phyloP scores from a whole-genome alignment of 129 eudicot species.

The Silybum marianum region DNA sequence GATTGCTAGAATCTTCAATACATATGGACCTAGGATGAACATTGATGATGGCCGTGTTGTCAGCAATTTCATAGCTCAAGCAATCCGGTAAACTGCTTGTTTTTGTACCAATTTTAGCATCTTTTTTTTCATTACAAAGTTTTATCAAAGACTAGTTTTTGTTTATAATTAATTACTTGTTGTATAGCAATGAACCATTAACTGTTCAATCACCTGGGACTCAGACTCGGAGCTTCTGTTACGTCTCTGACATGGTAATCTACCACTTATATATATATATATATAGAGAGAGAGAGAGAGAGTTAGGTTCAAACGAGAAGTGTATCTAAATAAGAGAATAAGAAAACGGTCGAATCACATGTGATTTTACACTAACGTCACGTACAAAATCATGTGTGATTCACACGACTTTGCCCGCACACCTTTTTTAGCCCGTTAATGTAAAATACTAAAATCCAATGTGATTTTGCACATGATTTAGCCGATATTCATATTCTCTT shows the following conservation, averaged over 20 bases:
- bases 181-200: constrained; percentile 70
- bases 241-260: constrained; percentile 90
- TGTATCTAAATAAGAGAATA: too few relatives aligned
- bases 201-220: constrained; percentile 98
- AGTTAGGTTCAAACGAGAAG: too few relatives aligned
- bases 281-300: too few relatives aligned
- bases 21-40: constrained; percentile 93
- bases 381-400: too few relatives aligned
- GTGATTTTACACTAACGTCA: too few relatives aligned
- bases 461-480: too few relatives aligned
- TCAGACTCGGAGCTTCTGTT: constrained; percentile 97
- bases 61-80: constrained; percentile 92
- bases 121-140: not conserved
- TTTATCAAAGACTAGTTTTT: not conserved
- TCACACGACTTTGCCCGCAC: too few relatives aligned
- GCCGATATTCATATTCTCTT: too few relatives aligned
- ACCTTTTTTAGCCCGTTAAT: too few relatives aligned
- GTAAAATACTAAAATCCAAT: too few relatives aligned
- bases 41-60: constrained; percentile 93
- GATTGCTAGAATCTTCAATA: constrained; percentile 86
- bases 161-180: not conserved
- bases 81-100: constrained; percentile 52
- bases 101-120: not conserved
- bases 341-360: too few relatives aligned
- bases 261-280: not conserved